Percentiles rank a stretch among this genome's conserved stretches.
phyloP scores from a whole-genome alignment of 352 stramenopile genomes.

The Globisporangium perplexum region DNA sequence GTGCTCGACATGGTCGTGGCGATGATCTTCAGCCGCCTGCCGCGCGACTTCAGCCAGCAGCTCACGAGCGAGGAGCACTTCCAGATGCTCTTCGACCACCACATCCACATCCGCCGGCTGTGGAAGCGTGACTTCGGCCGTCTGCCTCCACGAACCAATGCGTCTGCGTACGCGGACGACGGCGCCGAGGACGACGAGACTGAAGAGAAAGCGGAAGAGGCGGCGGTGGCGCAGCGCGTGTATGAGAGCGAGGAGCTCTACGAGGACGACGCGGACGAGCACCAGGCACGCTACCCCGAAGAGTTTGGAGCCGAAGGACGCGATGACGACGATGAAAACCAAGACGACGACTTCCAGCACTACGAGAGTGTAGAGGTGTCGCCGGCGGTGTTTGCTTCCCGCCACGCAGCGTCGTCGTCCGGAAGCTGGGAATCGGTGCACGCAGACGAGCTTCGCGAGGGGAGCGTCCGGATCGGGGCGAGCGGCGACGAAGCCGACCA shows the following conservation, averaged over 20 bases:
- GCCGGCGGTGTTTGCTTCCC: not conserved
- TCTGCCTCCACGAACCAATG: conserved; percentile 26
- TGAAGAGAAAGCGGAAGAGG: conserved; percentile 9
- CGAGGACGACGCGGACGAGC: conserved; percentile 10
- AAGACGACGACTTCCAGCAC: conserved; percentile 8
- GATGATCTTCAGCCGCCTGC: conserved; percentile 82
- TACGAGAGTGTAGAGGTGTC: conserved; percentile 9
- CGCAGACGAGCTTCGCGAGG: conserved; percentile 2
- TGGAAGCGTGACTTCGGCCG: conserved; percentile 86
- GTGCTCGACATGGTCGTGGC: conserved; percentile 84
- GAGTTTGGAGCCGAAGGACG: conserved; percentile 3
- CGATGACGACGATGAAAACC: conserved; percentile 8
- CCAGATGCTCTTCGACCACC: conserved; percentile 68
- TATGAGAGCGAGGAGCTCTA: conserved; percentile 6
- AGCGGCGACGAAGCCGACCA: conserved; percentile 10
- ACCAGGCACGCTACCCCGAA: not conserved
- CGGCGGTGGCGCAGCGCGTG: not conserved
- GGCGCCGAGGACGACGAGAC: conserved; percentile 10
- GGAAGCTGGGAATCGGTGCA: conserved; percentile 31
- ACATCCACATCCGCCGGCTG: conserved; percentile 70
- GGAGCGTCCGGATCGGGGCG: not conserved
- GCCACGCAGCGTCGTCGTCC: conserved; percentile 2
- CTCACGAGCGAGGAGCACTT: conserved; percentile 63
- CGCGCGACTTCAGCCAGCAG: conserved; percentile 48
- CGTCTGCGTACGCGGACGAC: conserved; percentile 3